phyloP scores from a whole-genome alignment of 1,284 basidiomycete genomes.

The Rhodofomes roseus region DNA sequence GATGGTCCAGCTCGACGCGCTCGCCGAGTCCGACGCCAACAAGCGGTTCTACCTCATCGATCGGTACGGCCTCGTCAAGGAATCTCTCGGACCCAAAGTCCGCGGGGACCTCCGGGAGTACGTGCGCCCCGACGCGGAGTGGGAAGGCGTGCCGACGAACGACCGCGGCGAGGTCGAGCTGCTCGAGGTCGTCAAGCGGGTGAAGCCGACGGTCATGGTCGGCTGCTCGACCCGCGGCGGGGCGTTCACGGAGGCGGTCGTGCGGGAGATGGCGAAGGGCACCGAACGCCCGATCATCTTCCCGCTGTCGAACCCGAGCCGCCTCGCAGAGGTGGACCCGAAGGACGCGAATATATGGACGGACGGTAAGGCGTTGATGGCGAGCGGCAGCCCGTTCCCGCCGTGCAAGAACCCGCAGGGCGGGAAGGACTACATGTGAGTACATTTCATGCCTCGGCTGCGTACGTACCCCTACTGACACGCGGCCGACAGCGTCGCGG shows the following conservation, averaged over 20 bases:
- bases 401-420: slow-evolving; percentile 61
- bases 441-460: neutral
- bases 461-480: neutral
- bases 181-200: slow-evolving; percentile 65
- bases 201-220: slow-evolving; percentile 72
- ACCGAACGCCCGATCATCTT: slow-evolving; percentile 77
- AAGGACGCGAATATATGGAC: slow-evolving; percentile 76
- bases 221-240: slow-evolving; percentile 79
- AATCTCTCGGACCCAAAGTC: slow-evolving; percentile 47
- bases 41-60: slow-evolving; percentile 66
- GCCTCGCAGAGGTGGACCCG: slow-evolving; percentile 74
- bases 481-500: slow-evolving; percentile 40
- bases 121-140: slow-evolving; percentile 53
- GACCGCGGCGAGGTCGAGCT: slow-evolving; percentile 46
- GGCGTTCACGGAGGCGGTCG: slow-evolving; percentile 78
- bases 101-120: slow-evolving; percentile 56
- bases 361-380: slow-evolving; percentile 71
- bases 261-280: slow-evolving; percentile 65
- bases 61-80: slow-evolving; percentile 53
- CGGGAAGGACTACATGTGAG: slow-evolving; percentile 59
- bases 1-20: slow-evolving; percentile 58
- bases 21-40: slow-evolving; percentile 59
- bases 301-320: slow-evolving; percentile 80
- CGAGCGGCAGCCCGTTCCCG: slow-evolving; percentile 82
- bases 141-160: slow-evolving; percentile 33